Evolutionary conservation across 169 alveolate species (phyloP), one percentile per base, ranked within the genome.

Genomic region (Eimeria zaria): DNA sequence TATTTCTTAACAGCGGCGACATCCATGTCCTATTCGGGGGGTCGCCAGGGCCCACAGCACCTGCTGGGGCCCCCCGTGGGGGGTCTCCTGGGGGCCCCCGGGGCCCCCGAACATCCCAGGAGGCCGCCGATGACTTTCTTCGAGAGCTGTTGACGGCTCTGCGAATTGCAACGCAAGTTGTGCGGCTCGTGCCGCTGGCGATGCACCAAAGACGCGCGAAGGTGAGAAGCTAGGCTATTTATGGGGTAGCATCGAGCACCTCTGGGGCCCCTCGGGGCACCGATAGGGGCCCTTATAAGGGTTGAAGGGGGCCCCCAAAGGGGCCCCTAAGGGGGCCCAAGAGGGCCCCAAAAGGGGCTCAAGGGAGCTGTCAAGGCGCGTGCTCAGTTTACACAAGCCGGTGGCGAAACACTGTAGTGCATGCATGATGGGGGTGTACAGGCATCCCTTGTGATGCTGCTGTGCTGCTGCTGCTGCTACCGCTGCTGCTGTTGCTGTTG

Each of bases 151-250:
- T 91, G 20, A 91, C 96, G 16, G 91, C 91, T 22, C 74, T 91
- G 41, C 81, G 96, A 6, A 58, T 91, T 73, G 62, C 91, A 3
- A 91, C 96, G 44, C 96, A 91, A 85, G 83, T 91, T n/a, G 73
- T 91, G 53, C 83, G 96, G 20, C 62, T 91, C 55, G 85, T 91
- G 20, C 87, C 92, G 9, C 33, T 91, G 30, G 96, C 85, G 2
- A 73, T 91, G 27, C 96, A 91, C 53, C 96, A 91, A 14, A 78
- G 48, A 44, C 48, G 96, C 12, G 84, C 96, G n/a, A 76, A 51
- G 91, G 96, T 91, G 73, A 41, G 90, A 39, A 62, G 11, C 8
- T 11, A 11, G 27, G 39, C 16, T 22, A 62, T 48, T 48, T 48
- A 48, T 4, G 55, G 55, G 55, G 55, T 48, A 6, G 55, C 64